Percentiles rank a stretch among this genome's conserved stretches.
These are phyloP conservation scores for Echria macrotheca DNA, from an alignment of 495 filamentous ascomycete genomes.

Conservation along the genomic window DNA sequence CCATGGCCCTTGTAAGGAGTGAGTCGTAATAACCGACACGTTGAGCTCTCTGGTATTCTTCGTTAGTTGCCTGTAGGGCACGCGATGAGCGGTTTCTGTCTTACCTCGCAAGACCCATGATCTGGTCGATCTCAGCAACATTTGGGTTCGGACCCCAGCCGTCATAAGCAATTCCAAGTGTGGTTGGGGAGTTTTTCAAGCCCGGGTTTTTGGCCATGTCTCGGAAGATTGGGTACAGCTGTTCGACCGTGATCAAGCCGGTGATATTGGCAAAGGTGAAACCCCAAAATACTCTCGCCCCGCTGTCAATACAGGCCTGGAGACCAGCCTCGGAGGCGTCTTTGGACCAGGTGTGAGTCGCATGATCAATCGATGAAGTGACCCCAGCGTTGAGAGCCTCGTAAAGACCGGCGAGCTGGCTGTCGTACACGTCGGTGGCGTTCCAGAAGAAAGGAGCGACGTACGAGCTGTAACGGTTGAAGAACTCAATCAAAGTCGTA, in stretches of 20 bases:
- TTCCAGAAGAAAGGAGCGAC: conserved; percentile 15
- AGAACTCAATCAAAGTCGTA: conserved; percentile 13
- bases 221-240: conserved; percentile 29
- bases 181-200: conserved; percentile 18
- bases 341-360: conserved; percentile 24
- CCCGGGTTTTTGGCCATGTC: conserved; percentile 19
- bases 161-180: conserved; percentile 37
- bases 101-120: conserved; percentile 23
- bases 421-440: conserved; percentile 11
- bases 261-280: conserved; percentile 21
- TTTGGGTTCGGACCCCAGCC: conserved; percentile 23
- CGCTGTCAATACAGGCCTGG: conserved; percentile 35
- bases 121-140: conserved; percentile 21
- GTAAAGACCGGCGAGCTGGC: conserved; percentile 15
- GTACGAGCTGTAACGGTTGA: conserved; percentile 12
- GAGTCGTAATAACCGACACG: conserved; percentile 33
- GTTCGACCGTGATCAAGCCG: conserved; percentile 15
- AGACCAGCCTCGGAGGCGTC: conserved; percentile 30
- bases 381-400: conserved; percentile 33
- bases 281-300: conserved; percentile 37
- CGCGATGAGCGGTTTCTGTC: too few species aligned
- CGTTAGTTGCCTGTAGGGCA: not conserved
- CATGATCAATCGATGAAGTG: conserved; percentile 29
- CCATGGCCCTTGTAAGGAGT: conserved; percentile 32
- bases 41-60: conserved; percentile 14